phyloP scores from a whole-genome alignment of 805 yeast genomes.

The Ogataea trehaloabstinens region DNA sequence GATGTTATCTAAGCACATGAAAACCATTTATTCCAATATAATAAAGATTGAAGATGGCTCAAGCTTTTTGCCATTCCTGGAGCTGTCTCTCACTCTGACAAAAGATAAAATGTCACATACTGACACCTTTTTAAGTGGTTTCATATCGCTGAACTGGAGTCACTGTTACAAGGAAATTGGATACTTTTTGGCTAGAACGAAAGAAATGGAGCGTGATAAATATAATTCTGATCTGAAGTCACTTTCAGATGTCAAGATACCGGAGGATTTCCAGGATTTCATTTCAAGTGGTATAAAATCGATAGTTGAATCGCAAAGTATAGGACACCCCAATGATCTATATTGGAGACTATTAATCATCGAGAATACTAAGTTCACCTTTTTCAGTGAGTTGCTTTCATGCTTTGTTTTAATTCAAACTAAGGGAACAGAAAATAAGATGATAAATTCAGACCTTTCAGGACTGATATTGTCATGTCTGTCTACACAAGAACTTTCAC shows the following conservation, averaged over 20 bases:
- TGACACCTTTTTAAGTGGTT: constrained; percentile 45
- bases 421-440: constrained; percentile 4
- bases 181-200: constrained; percentile 40
- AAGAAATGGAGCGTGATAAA: constrained; percentile 23
- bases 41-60: constrained; percentile 33
- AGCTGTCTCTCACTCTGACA: constrained; percentile 41
- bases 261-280: constrained; percentile 31
- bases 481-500: constrained; percentile 23
- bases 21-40: constrained; percentile 40
- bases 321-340: constrained; percentile 31
- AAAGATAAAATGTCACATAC: constrained; percentile 48
- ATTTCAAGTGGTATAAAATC: constrained; percentile 26
- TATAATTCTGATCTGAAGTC: constrained; percentile 5
- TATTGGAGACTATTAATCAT: constrained; percentile 54
- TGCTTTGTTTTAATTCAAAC: constrained; percentile 15
- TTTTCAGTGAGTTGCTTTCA: constrained; percentile 21
- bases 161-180: constrained; percentile 35
- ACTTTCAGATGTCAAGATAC: constrained; percentile 25
- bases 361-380: constrained; percentile 33
- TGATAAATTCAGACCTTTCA: constrained; percentile 39
- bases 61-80: constrained; percentile 46
- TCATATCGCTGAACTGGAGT: constrained; percentile 43
- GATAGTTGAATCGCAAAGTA: constrained; percentile 8
- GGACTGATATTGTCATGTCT: constrained; percentile 40
- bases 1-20: constrained; percentile 46